phyloP scores from a whole-genome alignment of 2,329 filamentous ascomycete species.

The Lasiodiplodia hormozganensis region DNA sequence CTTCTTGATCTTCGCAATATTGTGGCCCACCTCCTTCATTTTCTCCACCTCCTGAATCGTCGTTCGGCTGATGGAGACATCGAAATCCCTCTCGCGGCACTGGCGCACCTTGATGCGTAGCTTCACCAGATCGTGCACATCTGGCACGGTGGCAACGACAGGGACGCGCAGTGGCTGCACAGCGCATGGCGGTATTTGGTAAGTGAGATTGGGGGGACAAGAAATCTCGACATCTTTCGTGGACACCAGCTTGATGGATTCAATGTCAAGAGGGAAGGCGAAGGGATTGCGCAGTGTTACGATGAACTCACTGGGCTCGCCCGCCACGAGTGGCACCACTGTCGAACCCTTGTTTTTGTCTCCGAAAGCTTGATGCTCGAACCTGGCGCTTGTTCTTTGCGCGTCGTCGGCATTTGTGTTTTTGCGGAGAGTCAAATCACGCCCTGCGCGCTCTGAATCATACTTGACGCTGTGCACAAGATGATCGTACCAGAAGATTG shows the following conservation, averaged over 20 bases:
- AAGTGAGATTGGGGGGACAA: conserved; percentile 53
- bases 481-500: conserved; percentile 98
- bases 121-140: conserved; percentile 5
- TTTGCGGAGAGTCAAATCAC: conserved; percentile 32
- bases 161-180: conserved; percentile 38
- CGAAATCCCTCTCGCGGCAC: conserved; percentile 25
- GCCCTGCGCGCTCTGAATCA: conserved; percentile 21
- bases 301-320: conserved; percentile 77
- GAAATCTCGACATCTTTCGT: conserved; percentile 81
- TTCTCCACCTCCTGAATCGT: conserved; percentile 18
- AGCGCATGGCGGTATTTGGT: conserved; percentile 31
- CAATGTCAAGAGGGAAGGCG: conserved; percentile 89
- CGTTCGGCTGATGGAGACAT: conserved; percentile 17
- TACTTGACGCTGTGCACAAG: conserved; percentile 67
- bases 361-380: conserved; percentile 96
- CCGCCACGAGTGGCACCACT: conserved; percentile 70
- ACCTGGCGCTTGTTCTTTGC: conserved; percentile 76
- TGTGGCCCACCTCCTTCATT: conserved; percentile 22
- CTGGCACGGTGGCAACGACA: conserved; percentile 18
- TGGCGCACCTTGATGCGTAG: conserved; percentile 26
- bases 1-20: conserved; percentile 10
- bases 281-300: conserved; percentile 93
- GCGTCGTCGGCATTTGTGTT: conserved; percentile 25
- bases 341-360: conserved; percentile 44
- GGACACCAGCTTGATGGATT: conserved; percentile 76